Evolutionary conservation across 2,329 filamentous ascomycete genomes (phyloP).

Genomic region (Sarocladiaceae sp.): DNA sequence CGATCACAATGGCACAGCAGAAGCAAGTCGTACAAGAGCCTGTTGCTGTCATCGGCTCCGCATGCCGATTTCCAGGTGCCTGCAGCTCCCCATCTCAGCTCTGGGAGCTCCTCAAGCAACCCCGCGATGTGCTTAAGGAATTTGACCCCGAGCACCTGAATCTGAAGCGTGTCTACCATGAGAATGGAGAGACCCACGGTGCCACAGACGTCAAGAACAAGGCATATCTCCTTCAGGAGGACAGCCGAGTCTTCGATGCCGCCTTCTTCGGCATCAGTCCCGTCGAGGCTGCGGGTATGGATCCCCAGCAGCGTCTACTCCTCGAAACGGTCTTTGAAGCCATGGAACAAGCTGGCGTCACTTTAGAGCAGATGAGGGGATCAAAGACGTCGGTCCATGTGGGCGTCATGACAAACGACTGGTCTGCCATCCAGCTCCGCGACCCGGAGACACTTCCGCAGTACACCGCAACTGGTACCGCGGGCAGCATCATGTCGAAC

Average conservation of each 20-base stretch:
- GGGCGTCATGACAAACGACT: slow-evolving; percentile 10
- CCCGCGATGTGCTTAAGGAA: slow-evolving; percentile 33
- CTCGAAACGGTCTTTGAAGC: slow-evolving; percentile 17
- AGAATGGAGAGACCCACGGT: background rate
- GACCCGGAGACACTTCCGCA: background rate
- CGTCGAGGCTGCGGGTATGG: slow-evolving; percentile 11
- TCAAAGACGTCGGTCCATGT: slow-evolving; percentile 8
- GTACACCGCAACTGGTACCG: slow-evolving; percentile 6
- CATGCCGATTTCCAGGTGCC: slow-evolving; percentile 16
- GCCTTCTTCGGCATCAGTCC: slow-evolving; percentile 12
- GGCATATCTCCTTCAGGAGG: slow-evolving; percentile 10
- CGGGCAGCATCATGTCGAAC: slow-evolving; percentile 10
- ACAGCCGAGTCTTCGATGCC: slow-evolving; percentile 10
- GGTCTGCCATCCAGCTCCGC: background rate
- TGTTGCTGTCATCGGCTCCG: slow-evolving; percentile 19
- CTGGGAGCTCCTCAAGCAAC: slow-evolving; percentile 45
- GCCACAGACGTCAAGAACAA: background rate
- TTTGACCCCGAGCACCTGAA: slow-evolving; percentile 42
- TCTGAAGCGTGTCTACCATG: slow-evolving; percentile 8
- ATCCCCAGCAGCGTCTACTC: slow-evolving; percentile 16
- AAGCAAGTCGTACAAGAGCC: background rate
- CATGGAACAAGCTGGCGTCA: slow-evolving; percentile 15
- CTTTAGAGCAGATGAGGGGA: slow-evolving; percentile 8
- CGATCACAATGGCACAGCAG: too few relatives aligned
- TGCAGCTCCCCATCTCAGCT: slow-evolving; percentile 16